Conservation (phyloP, 345 rosid genomes). For the Leavenworthia alabamica region DNA sequence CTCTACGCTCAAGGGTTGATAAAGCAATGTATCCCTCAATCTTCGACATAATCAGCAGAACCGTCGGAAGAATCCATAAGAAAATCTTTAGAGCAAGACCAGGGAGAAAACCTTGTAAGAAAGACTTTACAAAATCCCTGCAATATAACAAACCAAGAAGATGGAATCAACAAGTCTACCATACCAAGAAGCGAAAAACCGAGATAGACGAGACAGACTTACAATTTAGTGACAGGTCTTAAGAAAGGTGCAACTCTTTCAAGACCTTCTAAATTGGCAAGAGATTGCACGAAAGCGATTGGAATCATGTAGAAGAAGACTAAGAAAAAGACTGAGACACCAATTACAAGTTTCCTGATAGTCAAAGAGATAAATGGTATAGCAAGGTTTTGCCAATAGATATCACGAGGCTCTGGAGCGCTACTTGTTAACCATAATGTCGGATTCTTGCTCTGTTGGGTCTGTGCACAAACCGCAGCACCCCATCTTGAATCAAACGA, state of each 20-base stretch:
- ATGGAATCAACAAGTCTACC: neutral
- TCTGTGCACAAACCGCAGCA: conserved; percentile 97
- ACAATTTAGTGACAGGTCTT: conserved; percentile 85
- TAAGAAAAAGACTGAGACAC: conserved; percentile 66
- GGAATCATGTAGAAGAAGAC: conserved; percentile 99
- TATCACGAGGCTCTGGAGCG: conserved; percentile 97
- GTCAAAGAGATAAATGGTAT: conserved; percentile 85
- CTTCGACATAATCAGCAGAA: conserved; percentile 88
- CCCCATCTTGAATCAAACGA: conserved; percentile 96
- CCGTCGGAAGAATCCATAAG: conserved; percentile 59
- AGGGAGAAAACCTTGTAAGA: conserved; percentile 95
- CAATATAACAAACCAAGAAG: conserved; percentile 16
- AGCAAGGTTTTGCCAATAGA: conserved; percentile 88
- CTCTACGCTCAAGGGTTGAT: conserved; percentile 71
- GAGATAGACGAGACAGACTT: conserved; percentile 36
- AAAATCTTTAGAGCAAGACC: conserved; percentile 91
- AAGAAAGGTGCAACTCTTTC: conserved; percentile 90
- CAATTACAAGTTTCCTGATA: conserved; percentile 66
- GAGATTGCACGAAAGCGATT: conserved; percentile 95
- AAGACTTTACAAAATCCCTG: conserved; percentile 89
- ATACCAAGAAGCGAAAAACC: neutral
- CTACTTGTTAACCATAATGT: conserved; percentile 85
- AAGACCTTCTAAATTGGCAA: conserved; percentile 91
- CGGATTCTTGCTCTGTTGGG: conserved; percentile 91
- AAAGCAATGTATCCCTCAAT: conserved; percentile 80